Conservation (phyloP, 2,329 filamentous ascomycete genomes). For the Aspergillus bombycis region DNA sequence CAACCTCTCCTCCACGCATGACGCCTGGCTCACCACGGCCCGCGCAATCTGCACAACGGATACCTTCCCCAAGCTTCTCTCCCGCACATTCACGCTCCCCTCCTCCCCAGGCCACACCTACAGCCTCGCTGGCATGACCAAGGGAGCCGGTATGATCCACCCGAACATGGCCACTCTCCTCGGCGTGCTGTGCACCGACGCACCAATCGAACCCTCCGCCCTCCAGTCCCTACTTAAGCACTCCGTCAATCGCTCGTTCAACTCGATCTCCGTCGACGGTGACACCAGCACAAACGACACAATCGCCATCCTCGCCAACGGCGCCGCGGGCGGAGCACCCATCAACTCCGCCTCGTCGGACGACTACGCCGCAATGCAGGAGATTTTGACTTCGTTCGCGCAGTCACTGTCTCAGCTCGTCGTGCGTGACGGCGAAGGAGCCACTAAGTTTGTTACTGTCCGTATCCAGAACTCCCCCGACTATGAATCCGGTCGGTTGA, state of each 20-base stretch:
- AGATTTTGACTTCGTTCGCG: slow-evolving; percentile 75
- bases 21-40: slow-evolving; percentile 84
- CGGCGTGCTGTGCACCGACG: slow-evolving; percentile 89
- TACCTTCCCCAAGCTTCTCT: slow-evolving; percentile 95
- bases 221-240: slow-evolving; percentile 71
- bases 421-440: slow-evolving; percentile 93
- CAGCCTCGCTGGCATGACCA: slow-evolving; percentile 90
- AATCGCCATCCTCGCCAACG: slow-evolving; percentile 91
- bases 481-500: slow-evolving; percentile 71
- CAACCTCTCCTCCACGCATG: slow-evolving; percentile 73
- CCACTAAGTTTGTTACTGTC: slow-evolving; percentile 97
- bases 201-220: slow-evolving; percentile 69
- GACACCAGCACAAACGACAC: slow-evolving; percentile 99
- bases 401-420: slow-evolving; percentile 87
- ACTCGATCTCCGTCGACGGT: slow-evolving; percentile 94
- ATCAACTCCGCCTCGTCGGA: slow-evolving; percentile 55
- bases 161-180: slow-evolving; percentile 98
- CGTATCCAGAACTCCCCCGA: slow-evolving; percentile 74
- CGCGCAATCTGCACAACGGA: slow-evolving; percentile 97
- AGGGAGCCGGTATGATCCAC: slow-evolving; percentile 98
- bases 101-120: slow-evolving; percentile 77
- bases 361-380: slow-evolving; percentile 73
- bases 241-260: slow-evolving; percentile 85
- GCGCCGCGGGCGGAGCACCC: slow-evolving; percentile 75
- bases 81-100: slow-evolving; percentile 79